Conservation (phyloP, 345 rosid genomes). For the Lumnitzera littorea region DNA sequence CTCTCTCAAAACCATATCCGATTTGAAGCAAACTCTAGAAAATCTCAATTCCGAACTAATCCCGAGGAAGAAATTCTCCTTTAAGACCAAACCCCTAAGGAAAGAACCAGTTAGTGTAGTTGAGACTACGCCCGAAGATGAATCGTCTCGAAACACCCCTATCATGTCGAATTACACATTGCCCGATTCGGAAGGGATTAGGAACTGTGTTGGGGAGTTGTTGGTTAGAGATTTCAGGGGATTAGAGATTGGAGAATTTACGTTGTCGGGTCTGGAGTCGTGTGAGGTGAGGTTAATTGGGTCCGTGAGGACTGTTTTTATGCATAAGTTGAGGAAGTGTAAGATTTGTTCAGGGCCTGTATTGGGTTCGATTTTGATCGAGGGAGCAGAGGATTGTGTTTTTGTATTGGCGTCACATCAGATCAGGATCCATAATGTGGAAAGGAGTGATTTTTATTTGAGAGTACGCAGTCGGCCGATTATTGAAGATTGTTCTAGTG, state of each 20-base stretch:
- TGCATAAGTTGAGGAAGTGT: slow-evolving; percentile 50
- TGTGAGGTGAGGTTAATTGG: slow-evolving; percentile 61
- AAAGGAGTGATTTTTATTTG: slow-evolving; percentile 56
- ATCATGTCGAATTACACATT: slow-evolving; percentile 11
- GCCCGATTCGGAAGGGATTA: slow-evolving; percentile 60
- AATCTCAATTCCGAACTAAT: slow-evolving; percentile 30
- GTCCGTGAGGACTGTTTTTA: slow-evolving; percentile 41
- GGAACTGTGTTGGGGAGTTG: slow-evolving; percentile 36
- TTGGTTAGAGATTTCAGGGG: slow-evolving; percentile 40
- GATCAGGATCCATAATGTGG: slow-evolving; percentile 69
- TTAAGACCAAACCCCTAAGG: slow-evolving; percentile 43
- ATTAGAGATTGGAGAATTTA: slow-evolving; percentile 58
- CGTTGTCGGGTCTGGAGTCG: slow-evolving; percentile 56
- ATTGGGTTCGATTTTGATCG: slow-evolving; percentile 72
- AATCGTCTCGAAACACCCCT: neutral
- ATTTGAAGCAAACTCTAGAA: slow-evolving; percentile 63
- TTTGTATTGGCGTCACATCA: slow-evolving; percentile 79
- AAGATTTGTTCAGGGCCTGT: slow-evolving; percentile 62
- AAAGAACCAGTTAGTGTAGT: slow-evolving; percentile 13
- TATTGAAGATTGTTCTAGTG: slow-evolving; percentile 60
- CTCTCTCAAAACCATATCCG: slow-evolving; percentile 55
- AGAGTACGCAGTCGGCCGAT: slow-evolving; percentile 86
- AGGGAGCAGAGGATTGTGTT: slow-evolving; percentile 55
- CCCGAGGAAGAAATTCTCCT: slow-evolving; percentile 72
- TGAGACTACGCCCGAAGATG: slow-evolving; percentile 4